Base-by-base conservation (phyloP, 228 moss, liverwort and hornwort genomes). In the Sphagnum magellanicum region DNA sequence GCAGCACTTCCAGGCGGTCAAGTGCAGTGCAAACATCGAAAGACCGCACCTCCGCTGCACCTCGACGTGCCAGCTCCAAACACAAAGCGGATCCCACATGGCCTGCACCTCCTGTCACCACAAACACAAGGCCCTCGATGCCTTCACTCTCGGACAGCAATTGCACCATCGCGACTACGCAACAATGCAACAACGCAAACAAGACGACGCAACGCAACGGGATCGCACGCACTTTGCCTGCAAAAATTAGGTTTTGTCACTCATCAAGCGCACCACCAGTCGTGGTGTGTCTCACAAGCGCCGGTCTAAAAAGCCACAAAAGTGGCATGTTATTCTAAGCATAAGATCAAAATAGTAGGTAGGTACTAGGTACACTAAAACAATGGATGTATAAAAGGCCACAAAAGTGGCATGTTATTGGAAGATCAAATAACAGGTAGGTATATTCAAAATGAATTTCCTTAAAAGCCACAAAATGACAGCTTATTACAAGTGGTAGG, bases 21-120 rank as follows among this genome's bases (percentile, higher is more conserved):
- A 55, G 61, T 16, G 85, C 75, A 69, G 77, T 70, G 64, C 68
- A 67, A 47, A 69, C 60, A 72, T 93, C 93, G 13, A 91, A 81
- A 6, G 81, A 85, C 51, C 89, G 83, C 49, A 93, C 93, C 87
- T 91, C 79, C 13, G 81, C 80, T 59, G 93, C 93, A 58, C 93
- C 93, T 51, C 91, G 87, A 14, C 93, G 83, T 6, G 64, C 91
- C 14, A 93, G 91, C 74, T 93, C 93, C 73, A 91, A 63, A 64
- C 93, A 93, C 10, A 93, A 76, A 8, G 89, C 71, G 49, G 84
- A 81, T 55, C 93, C 93, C 13, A 91, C 74, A 79, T 85, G 81
- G 6, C 91, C 91, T 49, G 89, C 83, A 32, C 93, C 93, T 6
- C 93, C 93, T 6, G 89, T 87, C 48, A 93, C 91, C 71, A 93